These are phyloP conservation scores for Hansenula sp. DNA, from an alignment of 1,139 yeast species.

Conservation along the genomic window DNA sequence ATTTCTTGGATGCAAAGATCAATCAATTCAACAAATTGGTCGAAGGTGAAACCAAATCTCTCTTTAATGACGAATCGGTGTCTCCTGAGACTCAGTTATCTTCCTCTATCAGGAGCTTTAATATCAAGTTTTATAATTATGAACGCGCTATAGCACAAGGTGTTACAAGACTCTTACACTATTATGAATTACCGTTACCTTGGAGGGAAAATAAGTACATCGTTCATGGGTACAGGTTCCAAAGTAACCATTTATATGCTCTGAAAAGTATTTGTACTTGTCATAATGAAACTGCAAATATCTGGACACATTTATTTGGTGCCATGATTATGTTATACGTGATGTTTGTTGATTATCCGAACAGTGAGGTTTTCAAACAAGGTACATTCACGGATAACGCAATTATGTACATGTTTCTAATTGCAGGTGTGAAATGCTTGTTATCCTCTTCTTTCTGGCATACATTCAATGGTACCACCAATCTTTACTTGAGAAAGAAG, in stretches of 20 bases:
- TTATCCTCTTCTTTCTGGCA: constrained; percentile 86
- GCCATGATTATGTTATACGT: constrained; percentile 54
- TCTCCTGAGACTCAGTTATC: constrained; percentile 5
- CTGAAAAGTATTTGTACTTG: constrained; percentile 50
- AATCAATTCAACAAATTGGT: constrained; percentile 47
- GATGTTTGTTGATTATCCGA: constrained; percentile 60
- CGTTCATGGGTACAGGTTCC: constrained; percentile 80
- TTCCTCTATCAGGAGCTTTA: constrained; percentile 29
- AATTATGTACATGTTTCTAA: constrained; percentile 59
- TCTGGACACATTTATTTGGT: constrained; percentile 89
- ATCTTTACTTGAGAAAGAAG: constrained; percentile 55
- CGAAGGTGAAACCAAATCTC: constrained; percentile 21
- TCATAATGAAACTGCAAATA: constrained; percentile 90
- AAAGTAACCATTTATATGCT: constrained; percentile 59
- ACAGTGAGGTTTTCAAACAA: constrained; percentile 36
- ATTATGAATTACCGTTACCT: constrained; percentile 83
- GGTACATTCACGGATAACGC: constrained; percentile 37
- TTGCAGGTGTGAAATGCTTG: constrained; percentile 75
- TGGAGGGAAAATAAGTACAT: constrained; percentile 94
- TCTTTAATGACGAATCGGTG: constrained; percentile 9
- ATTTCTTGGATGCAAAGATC: constrained; percentile 53
- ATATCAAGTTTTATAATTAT: constrained; percentile 50
- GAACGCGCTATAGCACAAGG: constrained; percentile 59
- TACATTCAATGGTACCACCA: constrained; percentile 79
- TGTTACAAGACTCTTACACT: constrained; percentile 57